phyloP scores from a whole-genome alignment of 2,329 filamentous ascomycete species.

The Cercospora beticola region DNA sequence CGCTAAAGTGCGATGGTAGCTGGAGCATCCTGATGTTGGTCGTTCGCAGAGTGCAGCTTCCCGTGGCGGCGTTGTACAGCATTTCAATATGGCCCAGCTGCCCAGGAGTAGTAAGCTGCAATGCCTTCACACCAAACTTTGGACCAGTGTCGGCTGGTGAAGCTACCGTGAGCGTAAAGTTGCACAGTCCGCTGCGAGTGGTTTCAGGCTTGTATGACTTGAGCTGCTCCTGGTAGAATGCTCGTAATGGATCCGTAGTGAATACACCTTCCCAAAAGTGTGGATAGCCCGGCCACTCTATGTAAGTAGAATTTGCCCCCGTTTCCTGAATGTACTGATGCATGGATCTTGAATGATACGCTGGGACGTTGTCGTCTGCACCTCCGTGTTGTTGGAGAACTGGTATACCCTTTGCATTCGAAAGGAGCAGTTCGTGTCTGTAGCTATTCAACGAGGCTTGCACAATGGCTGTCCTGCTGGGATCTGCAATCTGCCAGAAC shows the following conservation, averaged over 20 bases:
- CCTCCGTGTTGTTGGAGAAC: constrained; percentile 59
- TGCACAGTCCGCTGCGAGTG: constrained; percentile 27
- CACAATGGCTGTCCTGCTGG: constrained; percentile 49
- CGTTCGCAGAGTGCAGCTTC: constrained; percentile 43
- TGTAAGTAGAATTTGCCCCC: constrained; percentile 47
- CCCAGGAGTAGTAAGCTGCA: constrained; percentile 52
- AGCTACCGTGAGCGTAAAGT: constrained; percentile 52
- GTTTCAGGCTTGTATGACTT: constrained; percentile 22
- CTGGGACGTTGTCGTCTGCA: constrained; percentile 59
- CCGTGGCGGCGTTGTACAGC: constrained; percentile 27
- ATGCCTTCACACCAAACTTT: constrained; percentile 52
- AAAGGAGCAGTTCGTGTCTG: constrained; percentile 55
- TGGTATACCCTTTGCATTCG: constrained; percentile 54
- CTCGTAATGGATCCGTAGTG: constrained; percentile 50
- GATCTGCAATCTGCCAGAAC: constrained; percentile 56
- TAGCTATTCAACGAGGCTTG: constrained; percentile 53
- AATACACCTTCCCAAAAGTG: constrained; percentile 59
- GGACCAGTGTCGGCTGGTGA: constrained; percentile 55
- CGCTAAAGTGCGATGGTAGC: constrained; percentile 21
- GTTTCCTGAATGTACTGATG: constrained; percentile 49
- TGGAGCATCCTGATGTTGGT: constrained; percentile 43
- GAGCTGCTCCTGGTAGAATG: constrained; percentile 50
- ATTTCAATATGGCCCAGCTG: constrained; percentile 53
- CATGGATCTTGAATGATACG: constrained; percentile 58
- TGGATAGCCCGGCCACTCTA: constrained; percentile 50